Conservation (phyloP, 1,284 basidiomycete genomes). For the Boletellus deceptivus region DNA sequence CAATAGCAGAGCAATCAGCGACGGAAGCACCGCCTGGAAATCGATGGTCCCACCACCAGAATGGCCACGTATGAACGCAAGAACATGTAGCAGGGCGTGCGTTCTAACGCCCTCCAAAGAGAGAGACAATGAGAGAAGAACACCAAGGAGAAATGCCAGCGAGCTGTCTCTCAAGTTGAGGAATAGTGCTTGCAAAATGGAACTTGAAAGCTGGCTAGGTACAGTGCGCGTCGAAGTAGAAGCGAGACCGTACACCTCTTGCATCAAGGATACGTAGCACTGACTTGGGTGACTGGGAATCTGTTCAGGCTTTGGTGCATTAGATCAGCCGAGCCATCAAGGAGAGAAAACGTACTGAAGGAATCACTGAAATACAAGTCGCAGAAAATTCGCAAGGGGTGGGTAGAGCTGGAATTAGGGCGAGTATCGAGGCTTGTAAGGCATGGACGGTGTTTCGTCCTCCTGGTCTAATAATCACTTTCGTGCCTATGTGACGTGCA, state of each 20-base stretch:
- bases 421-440: conserved; percentile 56
- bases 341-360: conserved; percentile 7
- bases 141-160: conserved; percentile 80
- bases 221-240: conserved; percentile 46
- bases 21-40: conserved; percentile 86
- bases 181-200: conserved; percentile 67
- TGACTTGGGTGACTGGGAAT: conserved; percentile 29
- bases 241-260: conserved; percentile 61
- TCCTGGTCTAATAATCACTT: conserved; percentile 56
- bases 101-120: conserved; percentile 39
- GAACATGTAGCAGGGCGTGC: conserved; percentile 58
- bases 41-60: conserved; percentile 60
- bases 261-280: conserved; percentile 55
- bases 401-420: conserved; percentile 46
- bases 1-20: conserved; percentile 68
- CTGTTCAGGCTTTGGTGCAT: conserved; percentile 10
- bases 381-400: conserved; percentile 36
- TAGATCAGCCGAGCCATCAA: background rate
- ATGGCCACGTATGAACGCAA: conserved; percentile 79
- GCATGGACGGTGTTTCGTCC: conserved; percentile 52
- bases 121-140: conserved; percentile 45
- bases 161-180: conserved; percentile 66
- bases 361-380: conserved; percentile 42
- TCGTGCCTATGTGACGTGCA: conserved; percentile 43
- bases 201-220: conserved; percentile 46